These are phyloP conservation scores for Mycena filopes DNA, from an alignment of 768 basidiomycete genomes.

Conservation along the genomic window DNA sequence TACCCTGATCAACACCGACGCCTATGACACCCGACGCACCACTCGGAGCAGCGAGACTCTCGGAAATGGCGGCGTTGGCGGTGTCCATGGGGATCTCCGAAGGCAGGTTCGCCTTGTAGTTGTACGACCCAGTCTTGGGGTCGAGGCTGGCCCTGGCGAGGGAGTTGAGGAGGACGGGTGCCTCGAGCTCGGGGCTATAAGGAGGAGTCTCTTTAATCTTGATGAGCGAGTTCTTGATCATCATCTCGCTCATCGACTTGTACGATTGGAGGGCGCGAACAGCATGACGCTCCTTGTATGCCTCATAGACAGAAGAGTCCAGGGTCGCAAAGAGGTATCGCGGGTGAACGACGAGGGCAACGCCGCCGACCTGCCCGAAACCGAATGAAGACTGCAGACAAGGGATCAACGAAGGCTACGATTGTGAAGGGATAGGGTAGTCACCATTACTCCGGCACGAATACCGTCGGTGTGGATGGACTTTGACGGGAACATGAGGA, in stretches of 20 bases:
- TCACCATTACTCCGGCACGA: conserved; percentile 85
- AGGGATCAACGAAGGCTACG: not conserved
- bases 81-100: conserved; percentile 63
- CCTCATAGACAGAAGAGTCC: conserved; percentile 78
- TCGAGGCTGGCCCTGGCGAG: conserved; percentile 86
- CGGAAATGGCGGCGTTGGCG: conserved; percentile 75
- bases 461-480: conserved; percentile 95
- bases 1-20: conserved; percentile 92
- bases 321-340: conserved; percentile 89
- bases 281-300: conserved; percentile 78
- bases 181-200: conserved; percentile 87
- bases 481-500: conserved; percentile 98
- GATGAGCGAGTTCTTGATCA: conserved; percentile 93
- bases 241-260: conserved; percentile 95
- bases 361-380: conserved; percentile 98
- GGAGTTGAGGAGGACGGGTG: conserved; percentile 89
- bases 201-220: conserved; percentile 95
- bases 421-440: conserved; percentile 33
- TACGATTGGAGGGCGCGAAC: conserved; percentile 77
- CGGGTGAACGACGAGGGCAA: conserved; percentile 88
- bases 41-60: conserved; percentile 54
- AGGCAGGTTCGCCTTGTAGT: conserved; percentile 75
- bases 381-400: conserved; percentile 89
- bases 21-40: conserved; percentile 65
- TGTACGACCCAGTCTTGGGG: conserved; percentile 87